phyloP scores from a whole-genome alignment of 345 rosid genomes.

The Populus simonii region DNA sequence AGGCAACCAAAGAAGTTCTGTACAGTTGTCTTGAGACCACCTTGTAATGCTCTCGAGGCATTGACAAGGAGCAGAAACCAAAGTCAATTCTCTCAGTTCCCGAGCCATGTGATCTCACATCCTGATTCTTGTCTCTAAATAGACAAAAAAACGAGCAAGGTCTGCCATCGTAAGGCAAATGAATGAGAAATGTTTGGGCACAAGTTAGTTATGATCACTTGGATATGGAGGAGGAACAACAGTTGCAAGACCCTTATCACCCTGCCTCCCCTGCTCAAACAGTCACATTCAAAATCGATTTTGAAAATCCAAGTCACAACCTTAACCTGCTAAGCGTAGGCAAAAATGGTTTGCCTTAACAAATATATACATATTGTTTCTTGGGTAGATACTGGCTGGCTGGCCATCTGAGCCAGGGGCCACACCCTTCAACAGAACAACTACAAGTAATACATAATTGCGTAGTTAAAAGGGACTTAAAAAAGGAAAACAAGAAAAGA shows the following conservation, averaged over 20 bases:
- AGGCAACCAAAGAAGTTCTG: background rate
- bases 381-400: background rate
- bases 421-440: background rate
- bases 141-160: background rate
- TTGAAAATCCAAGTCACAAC: no score
- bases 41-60: background rate
- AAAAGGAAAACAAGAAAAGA: no score
- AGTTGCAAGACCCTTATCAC: background rate
- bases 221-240: background rate
- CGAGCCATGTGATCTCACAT: background rate
- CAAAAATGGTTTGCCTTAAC: no score
- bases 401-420: background rate
- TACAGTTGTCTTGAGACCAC: background rate
- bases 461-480: background rate
- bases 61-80: background rate
- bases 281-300: no score
- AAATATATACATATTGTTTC: background rate
- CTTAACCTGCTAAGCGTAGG: no score
- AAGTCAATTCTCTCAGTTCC: background rate
- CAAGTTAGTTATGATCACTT: background rate
- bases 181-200: background rate
- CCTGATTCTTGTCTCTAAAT: background rate
- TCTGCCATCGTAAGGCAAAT: background rate
- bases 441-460: background rate
- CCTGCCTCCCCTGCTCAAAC: background rate